Base-by-base conservation (phyloP, 2,329 filamentous ascomycete genomes). In the Atkinsonella texensis region DNA sequence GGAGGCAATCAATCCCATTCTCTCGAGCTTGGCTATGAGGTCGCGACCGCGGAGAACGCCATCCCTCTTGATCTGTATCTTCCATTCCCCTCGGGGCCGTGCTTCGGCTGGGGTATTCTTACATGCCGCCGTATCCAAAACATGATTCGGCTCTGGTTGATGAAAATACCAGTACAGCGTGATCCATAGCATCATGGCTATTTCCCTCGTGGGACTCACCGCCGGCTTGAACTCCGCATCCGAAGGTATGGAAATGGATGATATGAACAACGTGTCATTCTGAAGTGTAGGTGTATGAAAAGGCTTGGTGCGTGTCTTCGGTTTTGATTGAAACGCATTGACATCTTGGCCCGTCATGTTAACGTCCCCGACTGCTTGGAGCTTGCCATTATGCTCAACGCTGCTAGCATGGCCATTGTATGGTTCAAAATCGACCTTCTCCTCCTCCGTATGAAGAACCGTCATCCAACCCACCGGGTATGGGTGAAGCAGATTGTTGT, bases 151-250 rank as follows among this genome's bases (percentile, higher is more conserved):
- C 59, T 84, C 77, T 1, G 82, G 77, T 66, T 95, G 88, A 69
- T 96, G 90, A 60, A 96, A 97, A 72, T 97, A 97, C 91, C 91
- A 97, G 73, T 89, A 95, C 42, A 97, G 73, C 1, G 89, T 90
- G 35, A 89, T 82, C 87, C 89, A 97, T 7, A 97, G 76, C 85
- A 96, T 95, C 87, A 96, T 89, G 58, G 91, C 91, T 54, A 95
- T 87, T 69, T 95, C 87, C 44, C 90, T 77, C 1, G 89, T 93
- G 0, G 88, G 88, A 55, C 89, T 95, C 13, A 76, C 81, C 1
- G 85, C 79, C 1, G 88, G 81, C 63, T 86, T 88, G 70, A 85
- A 94, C 47, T 95, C 89, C 63, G 71, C 80, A 65, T 75, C 86
- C 48, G 85, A 85, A 0, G 91, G 89, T 58, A 86, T 88, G 48